Percentiles rank a stretch among this genome's conserved stretches.
Evolutionary conservation across 176 grass and related monocot species (phyloP).

Genomic region (Oryza australiensis): DNA sequence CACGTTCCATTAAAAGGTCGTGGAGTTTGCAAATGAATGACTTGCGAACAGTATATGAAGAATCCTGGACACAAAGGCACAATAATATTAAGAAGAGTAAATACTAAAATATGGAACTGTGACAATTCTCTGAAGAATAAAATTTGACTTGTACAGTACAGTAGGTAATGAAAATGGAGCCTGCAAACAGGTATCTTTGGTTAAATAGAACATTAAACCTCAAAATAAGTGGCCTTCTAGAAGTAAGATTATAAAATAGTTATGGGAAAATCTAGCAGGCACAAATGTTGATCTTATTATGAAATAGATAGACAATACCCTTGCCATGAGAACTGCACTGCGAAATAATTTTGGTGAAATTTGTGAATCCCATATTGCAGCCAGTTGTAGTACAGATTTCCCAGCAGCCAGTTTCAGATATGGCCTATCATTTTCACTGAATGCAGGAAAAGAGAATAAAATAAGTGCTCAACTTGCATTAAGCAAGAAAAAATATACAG

Average conservation of each 20-base stretch:
- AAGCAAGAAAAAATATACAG: slow-evolving; percentile 21
- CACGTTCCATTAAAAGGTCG: slow-evolving; percentile 59
- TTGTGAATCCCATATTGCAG: slow-evolving; percentile 82
- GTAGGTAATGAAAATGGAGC: slow-evolving; percentile 4
- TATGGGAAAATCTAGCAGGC: background rate
- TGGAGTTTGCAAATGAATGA: slow-evolving; percentile 76
- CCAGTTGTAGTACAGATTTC: slow-evolving; percentile 79
- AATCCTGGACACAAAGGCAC: slow-evolving; percentile 61
- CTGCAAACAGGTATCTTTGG: slow-evolving; percentile 17
- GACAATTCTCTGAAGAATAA: slow-evolving; percentile 19
- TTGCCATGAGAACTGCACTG: slow-evolving; percentile 65
- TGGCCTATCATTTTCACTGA: slow-evolving; percentile 71
- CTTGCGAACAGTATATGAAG: slow-evolving; percentile 69
- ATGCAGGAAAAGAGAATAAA: slow-evolving; percentile 9
- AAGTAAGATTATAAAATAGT: slow-evolving; percentile 23
- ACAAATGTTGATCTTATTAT: slow-evolving; percentile 13
- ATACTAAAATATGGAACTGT: slow-evolving; percentile 25
- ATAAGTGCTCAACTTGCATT: slow-evolving; percentile 36
- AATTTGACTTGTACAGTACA: background rate
- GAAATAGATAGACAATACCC: slow-evolving; percentile 52
- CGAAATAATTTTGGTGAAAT: slow-evolving; percentile 80
- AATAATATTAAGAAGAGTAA: slow-evolving; percentile 21
- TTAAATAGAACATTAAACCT: background rate
- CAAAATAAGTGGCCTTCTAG: slow-evolving; percentile 25
- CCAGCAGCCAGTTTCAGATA: slow-evolving; percentile 71